Conservation (phyloP, 2,329 filamentous ascomycete species). For the Xylaria sp. region DNA sequence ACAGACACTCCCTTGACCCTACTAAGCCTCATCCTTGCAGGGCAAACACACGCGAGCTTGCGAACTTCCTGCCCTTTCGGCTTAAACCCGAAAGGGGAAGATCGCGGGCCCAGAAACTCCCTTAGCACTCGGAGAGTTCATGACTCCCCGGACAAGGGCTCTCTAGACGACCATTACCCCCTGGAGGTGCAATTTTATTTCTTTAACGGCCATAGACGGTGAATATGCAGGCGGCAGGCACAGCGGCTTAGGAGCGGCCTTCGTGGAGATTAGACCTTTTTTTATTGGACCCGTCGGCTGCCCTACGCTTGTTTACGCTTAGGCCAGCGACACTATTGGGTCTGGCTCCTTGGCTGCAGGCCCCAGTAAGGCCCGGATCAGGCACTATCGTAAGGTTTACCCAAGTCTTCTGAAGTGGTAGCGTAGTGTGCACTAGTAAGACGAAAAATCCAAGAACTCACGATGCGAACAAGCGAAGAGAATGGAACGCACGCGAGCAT, state of each 20-base stretch:
- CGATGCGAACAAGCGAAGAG: background rate
- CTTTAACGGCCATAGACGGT: background rate
- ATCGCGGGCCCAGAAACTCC: conserved; percentile 8
- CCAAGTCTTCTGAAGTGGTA: background rate
- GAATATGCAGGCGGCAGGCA: conserved; percentile 29
- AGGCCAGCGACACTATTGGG: conserved; percentile 22
- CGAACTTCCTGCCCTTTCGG: background rate
- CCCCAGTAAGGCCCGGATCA: conserved; percentile 14
- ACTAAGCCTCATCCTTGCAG: conserved; percentile 17
- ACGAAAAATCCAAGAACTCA: conserved; percentile 1
- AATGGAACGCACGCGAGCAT: background rate
- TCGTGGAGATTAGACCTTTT: conserved; percentile 22
- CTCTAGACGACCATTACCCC: conserved; percentile 11
- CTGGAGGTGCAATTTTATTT: conserved; percentile 29
- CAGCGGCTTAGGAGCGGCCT: conserved; percentile 6
- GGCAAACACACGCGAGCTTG: conserved; percentile 23
- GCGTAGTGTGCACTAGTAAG: conserved; percentile 23
- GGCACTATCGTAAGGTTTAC: background rate
- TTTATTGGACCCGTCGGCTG: conserved; percentile 27
- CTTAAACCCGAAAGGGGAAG: background rate
- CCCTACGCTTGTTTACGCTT: conserved; percentile 1
- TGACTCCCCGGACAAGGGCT: background rate
- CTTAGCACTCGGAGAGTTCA: background rate
- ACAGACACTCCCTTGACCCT: conserved; percentile 1
- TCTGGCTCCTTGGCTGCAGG: conserved; percentile 22